Evolutionary conservation across 1,284 basidiomycete genomes (phyloP).

Genomic region (Apiotrichum brassicae): DNA sequence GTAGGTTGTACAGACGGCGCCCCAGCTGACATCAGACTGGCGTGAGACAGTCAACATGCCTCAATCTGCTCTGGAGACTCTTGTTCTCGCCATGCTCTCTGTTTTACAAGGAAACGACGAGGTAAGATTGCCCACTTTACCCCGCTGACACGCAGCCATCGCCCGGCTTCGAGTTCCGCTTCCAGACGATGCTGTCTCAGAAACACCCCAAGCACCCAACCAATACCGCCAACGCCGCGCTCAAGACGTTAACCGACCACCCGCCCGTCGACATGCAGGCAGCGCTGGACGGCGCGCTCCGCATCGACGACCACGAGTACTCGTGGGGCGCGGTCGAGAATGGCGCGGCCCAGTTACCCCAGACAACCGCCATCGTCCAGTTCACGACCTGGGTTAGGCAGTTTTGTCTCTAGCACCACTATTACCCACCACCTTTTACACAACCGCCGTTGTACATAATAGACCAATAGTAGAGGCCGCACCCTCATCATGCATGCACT

Average conservation of each 20-base stretch:
- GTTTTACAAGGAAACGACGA: background rate
- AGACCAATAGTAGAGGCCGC: too few species aligned
- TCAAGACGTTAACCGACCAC: conserved; percentile 2
- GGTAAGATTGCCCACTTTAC: background rate
- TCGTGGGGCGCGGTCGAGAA: conserved; percentile 1
- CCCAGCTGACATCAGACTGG: conserved; percentile 5
- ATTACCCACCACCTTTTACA: too few species aligned
- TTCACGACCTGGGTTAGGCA: background rate
- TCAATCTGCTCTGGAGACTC: conserved; percentile 4
- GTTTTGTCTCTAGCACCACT: background rate
- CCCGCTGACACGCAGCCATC: background rate
- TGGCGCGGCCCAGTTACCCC: background rate
- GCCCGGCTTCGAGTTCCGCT: background rate
- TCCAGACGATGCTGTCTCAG: background rate
- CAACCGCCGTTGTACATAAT: too few species aligned
- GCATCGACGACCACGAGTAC: conserved; percentile 3
- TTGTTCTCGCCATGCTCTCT: conserved; percentile 1
- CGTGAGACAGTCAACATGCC: conserved; percentile 2
- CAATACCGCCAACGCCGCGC: conserved; percentile 10
- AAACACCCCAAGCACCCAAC: conserved; percentile 6
- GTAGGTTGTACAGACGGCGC: background rate
- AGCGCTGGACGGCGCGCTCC: conserved; percentile 2
- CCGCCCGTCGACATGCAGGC: conserved; percentile 3
- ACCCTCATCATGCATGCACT: too few species aligned
- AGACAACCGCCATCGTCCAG: background rate